phyloP scores from a whole-genome alignment of 805 yeast genomes.

The Candida verbasci region DNA sequence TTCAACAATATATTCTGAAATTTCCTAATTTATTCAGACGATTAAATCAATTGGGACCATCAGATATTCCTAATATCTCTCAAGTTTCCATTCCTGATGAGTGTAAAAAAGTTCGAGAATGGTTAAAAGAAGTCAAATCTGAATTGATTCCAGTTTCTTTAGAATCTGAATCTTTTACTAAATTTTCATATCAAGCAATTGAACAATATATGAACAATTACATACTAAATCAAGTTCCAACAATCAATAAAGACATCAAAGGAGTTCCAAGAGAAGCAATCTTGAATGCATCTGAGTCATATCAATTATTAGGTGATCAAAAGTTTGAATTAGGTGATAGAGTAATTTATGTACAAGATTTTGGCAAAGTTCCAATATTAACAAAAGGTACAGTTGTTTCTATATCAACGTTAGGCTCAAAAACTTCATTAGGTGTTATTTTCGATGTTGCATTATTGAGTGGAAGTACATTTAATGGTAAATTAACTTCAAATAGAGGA shows the following conservation, averaged over 20 bases:
- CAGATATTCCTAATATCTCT: conserved; percentile 33
- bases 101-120: conserved; percentile 41
- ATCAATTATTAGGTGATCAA: conserved; percentile 69
- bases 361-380: conserved; percentile 86
- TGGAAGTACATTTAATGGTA: conserved; percentile 78
- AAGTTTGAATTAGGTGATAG: conserved; percentile 84
- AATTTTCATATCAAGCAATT: conserved; percentile 57
- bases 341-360: conserved; percentile 74
- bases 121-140: conserved; percentile 46
- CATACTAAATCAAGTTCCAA: conserved; percentile 40
- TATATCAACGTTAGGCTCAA: conserved; percentile 51
- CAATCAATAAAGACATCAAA: conserved; percentile 54
- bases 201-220: conserved; percentile 53
- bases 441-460: conserved; percentile 82
- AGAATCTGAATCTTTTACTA: conserved; percentile 75
- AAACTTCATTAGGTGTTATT: conserved; percentile 66
- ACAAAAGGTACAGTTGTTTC: conserved; percentile 88
- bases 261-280: conserved; percentile 85
- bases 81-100: conserved; percentile 36
- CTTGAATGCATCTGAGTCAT: conserved; percentile 69
- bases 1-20: conserved; percentile 53
- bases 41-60: conserved; percentile 22
- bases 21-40: conserved; percentile 60
- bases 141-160: conserved; percentile 61
- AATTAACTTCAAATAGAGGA: conserved; percentile 76